Evolutionary conservation across 2,329 filamentous ascomycete species (phyloP), one percentile per base, ranked within the genome.

Genomic region (Diaporthe citrichinensis): DNA sequence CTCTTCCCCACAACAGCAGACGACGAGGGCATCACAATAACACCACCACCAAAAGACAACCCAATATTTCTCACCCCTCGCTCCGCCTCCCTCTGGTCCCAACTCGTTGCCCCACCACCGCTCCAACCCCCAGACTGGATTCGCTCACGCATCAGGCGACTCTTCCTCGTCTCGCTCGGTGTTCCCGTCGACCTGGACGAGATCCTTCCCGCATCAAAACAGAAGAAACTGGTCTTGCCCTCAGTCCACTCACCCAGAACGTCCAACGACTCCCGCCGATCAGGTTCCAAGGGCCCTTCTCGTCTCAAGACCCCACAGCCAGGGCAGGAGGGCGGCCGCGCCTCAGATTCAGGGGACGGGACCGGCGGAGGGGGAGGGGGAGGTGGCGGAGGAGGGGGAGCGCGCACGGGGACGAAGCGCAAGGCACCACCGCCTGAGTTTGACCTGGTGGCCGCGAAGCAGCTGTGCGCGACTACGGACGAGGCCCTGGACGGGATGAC

Each of bases 91-190:
- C 88, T 99, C 46, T 99, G 97, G 97, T 95, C 96, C 55, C 97
- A 99, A 86, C 92, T 99, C 6, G 95, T 98, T 41, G 96, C 96
- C 2, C 96, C 97, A 28, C 97, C 97, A 2, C 96, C 97, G 3
- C 91, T 99, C 51, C 95, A 98, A 81, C 97, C 97, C 8, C 96
- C 97, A 0, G 97, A 99, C 84, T 99, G 97, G 97, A 97, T 98
- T 76, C 95, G 97, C 78, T 98, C 95, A 71, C 94, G 96, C 71
- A 99, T 98, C 80, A 93, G 97, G 72, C 94, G 97, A 39, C 91
- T 99, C 36, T 99, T 99, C 83, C 92, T 99, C 57, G 96, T 99
- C 72, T 98, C 96, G 1, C 91, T 99, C 0, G 97, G 97, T 25
- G 97, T 99, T 0, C 97, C 97, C 1, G 95, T 99, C 59, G 97